These are phyloP conservation scores for Tubosaeta sp. DNA, from an alignment of 768 basidiomycete genomes.

Conservation along the genomic window DNA sequence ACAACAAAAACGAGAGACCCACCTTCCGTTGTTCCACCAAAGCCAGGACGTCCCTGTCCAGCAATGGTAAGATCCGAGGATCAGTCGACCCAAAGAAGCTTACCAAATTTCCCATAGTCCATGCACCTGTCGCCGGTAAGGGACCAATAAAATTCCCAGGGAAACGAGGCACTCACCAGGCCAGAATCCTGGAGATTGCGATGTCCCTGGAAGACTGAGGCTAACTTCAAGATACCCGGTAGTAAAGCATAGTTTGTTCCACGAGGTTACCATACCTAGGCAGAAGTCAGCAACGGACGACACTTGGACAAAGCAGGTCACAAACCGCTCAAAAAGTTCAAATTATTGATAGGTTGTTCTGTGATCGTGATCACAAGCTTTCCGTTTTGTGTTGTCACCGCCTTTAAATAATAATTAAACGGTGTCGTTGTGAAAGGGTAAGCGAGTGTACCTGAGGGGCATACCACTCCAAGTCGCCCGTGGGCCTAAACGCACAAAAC, in stretches of 20 bases:
- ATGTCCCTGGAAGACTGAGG: slow-evolving; percentile 68
- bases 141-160: neutral
- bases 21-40: slow-evolving; percentile 86
- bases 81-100: neutral
- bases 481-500: slow-evolving; percentile 37
- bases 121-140: slow-evolving; percentile 41
- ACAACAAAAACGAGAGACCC: slow-evolving; percentile 12
- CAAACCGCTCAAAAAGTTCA: slow-evolving; percentile 81
- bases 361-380: slow-evolving; percentile 78
- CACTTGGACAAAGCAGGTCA: slow-evolving; percentile 1
- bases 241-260: slow-evolving; percentile 96
- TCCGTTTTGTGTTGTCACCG: slow-evolving; percentile 71
- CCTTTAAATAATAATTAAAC: slow-evolving; percentile 29
- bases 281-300: slow-evolving; percentile 5
- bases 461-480: slow-evolving; percentile 84
- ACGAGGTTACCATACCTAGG: slow-evolving; percentile 69
- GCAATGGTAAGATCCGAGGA: slow-evolving; percentile 13
- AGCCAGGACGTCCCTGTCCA: slow-evolving; percentile 74
- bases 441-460: slow-evolving; percentile 51
- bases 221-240: slow-evolving; percentile 86
- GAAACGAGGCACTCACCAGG: slow-evolving; percentile 54
- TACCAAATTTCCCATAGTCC: slow-evolving; percentile 74
- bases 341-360: slow-evolving; percentile 63
- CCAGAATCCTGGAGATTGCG: slow-evolving; percentile 71
- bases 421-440: neutral